Percentiles rank a stretch among this genome's conserved stretches.
Evolutionary conservation across 2,329 filamentous ascomycete genomes (phyloP).

Genomic region (Parascedosporium putredinis): DNA sequence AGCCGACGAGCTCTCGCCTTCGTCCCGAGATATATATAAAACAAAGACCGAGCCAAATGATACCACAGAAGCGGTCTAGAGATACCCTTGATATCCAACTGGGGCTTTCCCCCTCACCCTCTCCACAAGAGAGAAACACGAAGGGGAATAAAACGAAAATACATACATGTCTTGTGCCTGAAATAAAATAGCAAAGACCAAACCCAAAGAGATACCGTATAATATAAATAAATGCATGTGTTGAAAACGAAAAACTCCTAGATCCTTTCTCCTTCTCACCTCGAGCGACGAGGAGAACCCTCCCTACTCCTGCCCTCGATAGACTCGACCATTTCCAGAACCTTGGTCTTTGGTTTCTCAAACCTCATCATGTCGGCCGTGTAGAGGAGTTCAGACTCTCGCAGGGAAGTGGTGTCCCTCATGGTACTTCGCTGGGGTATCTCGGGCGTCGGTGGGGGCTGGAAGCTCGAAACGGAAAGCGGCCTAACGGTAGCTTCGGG

Average conservation of each 20-base stretch:
- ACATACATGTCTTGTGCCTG: no score
- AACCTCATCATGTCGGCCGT: slow-evolving; percentile 37
- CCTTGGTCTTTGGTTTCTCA: slow-evolving; percentile 31
- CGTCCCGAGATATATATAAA: background rate
- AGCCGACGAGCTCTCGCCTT: no score
- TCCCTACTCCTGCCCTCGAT: slow-evolving; percentile 34
- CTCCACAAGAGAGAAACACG: background rate
- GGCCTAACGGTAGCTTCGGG: background rate
- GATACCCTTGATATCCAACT: no score
- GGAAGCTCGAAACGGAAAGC: background rate
- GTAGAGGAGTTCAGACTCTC: background rate
- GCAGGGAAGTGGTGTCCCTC: background rate
- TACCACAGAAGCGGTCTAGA: no score
- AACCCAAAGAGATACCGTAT: no score
- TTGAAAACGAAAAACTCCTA: background rate
- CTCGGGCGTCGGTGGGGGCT: background rate
- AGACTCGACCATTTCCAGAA: slow-evolving; percentile 45
- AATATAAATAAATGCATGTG: background rate
- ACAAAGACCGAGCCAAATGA: no score
- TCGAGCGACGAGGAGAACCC: slow-evolving; percentile 8
- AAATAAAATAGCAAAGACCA: no score
- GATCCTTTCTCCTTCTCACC: background rate
- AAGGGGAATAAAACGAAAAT: background rate
- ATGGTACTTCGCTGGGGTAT: background rate
- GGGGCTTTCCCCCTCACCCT: no score